phyloP scores from a whole-genome alignment of 192 early-diverging fungal species.

The Mortierella claussenii region DNA sequence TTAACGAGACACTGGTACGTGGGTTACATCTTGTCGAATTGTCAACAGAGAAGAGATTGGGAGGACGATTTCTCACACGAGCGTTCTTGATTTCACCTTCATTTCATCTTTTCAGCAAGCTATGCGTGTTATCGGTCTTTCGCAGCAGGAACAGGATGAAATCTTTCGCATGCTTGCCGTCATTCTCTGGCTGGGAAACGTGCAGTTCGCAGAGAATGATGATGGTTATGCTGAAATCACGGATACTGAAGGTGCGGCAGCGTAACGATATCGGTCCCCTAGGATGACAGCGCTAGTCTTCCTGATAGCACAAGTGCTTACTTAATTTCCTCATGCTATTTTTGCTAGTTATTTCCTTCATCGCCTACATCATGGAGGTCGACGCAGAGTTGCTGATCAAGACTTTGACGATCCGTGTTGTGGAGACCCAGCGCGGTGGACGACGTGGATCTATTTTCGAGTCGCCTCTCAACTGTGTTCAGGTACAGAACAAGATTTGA shows the following conservation, averaged over 20 bases:
- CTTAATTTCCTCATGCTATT: not conserved
- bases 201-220: constrained; percentile 87
- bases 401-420: constrained; percentile 72
- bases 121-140: constrained; percentile 94
- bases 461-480: constrained; percentile 89
- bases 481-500: no score
- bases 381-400: constrained; percentile 66
- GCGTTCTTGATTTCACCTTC: not conserved
- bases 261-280: no score
- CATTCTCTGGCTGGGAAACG: constrained; percentile 96
- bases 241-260: constrained; percentile 63
- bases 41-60: no score
- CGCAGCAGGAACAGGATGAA: constrained; percentile 80
- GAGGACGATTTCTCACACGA: no score
- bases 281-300: no score
- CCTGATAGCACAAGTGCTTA: not conserved
- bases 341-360: constrained; percentile 70
- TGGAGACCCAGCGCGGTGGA: constrained; percentile 81
- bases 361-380: constrained; percentile 79
- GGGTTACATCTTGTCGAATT: no score
- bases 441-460: constrained; percentile 82
- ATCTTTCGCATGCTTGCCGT: constrained; percentile 94
- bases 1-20: constrained; percentile 80
- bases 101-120: constrained; percentile 62
- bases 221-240: constrained; percentile 74